Evolutionary conservation across 2,329 filamentous ascomycete genomes (phyloP), one percentile per base, ranked within the genome.

Genomic region (Mycosphaerella sp.): DNA sequence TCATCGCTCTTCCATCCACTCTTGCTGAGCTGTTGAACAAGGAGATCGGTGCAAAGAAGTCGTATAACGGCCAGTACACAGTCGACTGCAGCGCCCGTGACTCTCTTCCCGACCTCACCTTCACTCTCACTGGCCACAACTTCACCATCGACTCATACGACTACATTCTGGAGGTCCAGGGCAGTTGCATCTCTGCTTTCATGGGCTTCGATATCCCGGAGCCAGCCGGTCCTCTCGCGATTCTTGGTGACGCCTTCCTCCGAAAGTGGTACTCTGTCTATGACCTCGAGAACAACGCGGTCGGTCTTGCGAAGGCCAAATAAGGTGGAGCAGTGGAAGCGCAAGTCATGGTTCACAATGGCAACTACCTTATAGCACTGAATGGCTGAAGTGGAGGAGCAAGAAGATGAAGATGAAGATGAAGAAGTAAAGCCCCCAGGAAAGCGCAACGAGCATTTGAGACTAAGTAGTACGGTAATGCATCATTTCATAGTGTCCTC

Each of bases 1-100:
- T 98, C 70, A 96, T 96, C 73, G 89, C 91, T 64, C 86, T 98
- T 52, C 93, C 93, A 64, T 86, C 81, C 63, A 85, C 87, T 66
- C 81, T 97, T 62, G 91, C 93, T 52, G 93, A 97, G 77, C 86
- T 98, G 59, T 79, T 98, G 55, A 98, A 98, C 81, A 85, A 87
- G 74, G 85, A 96, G 77, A 96, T 98, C 58, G 93, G 93, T 59
- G 93, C 93, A 62, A 96, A 94, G 84, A 98, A 97, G 83, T 82
- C 86, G 56, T 98, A 85, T 77, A 95, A 91, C 71, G 93, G 93
- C 65, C 93, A 98, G 77, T 98, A 96, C 80, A 87, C 84, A 12
- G 78, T 98, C 56, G 93, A 97, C 60, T 98, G 93, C 73, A 75
- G 77, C 60, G 89, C 87, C 78, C 87, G 89, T 64, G 80, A 86